Evolutionary conservation across 2,329 filamentous ascomycete genomes (phyloP).

Genomic region (Pezicula neosporulosa): DNA sequence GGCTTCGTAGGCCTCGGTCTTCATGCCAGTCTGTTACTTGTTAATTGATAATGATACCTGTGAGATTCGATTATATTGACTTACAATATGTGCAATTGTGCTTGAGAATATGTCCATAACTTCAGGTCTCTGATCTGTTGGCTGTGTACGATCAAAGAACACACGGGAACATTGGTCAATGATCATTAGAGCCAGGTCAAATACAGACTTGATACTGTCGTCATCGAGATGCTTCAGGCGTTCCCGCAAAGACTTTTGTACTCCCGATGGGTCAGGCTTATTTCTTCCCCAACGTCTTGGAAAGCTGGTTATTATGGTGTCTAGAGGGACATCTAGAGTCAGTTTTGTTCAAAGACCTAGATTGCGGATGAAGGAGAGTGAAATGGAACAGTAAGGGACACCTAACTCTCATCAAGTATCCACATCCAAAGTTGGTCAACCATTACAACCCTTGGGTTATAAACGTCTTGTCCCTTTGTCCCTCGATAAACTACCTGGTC

Average conservation of each 20-base stretch:
- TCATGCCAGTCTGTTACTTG: conserved; percentile 29
- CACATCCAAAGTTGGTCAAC: conserved; percentile 42
- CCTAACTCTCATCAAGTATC: conserved; percentile 31
- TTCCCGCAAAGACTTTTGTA: conserved; percentile 37
- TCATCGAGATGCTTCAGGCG: conserved; percentile 22
- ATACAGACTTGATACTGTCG: conserved; percentile 34
- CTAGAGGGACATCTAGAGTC: conserved; percentile 6
- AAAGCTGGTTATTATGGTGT: conserved; percentile 37
- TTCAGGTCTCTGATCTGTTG: conserved; percentile 29
- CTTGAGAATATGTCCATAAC: conserved; percentile 39
- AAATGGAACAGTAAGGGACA: neutral
- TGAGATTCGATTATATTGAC: conserved; percentile 8
- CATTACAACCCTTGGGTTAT: conserved; percentile 31
- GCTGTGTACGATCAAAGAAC: conserved; percentile 36
- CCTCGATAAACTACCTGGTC: conserved; percentile 20
- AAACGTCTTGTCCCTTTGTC: conserved; percentile 6
- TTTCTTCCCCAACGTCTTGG: conserved; percentile 40
- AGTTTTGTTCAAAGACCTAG: neutral
- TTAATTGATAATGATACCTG: neutral
- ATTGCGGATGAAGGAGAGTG: neutral
- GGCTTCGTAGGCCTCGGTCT: conserved; percentile 33
- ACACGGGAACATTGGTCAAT: conserved; percentile 35
- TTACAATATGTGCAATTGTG: conserved; percentile 37
- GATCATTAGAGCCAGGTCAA: conserved; percentile 40
- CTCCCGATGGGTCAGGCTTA: conserved; percentile 34